These are phyloP conservation scores for Plectosphaerella plurivora DNA, from an alignment of 2,329 filamentous ascomycete genomes.

Conservation along the genomic window DNA sequence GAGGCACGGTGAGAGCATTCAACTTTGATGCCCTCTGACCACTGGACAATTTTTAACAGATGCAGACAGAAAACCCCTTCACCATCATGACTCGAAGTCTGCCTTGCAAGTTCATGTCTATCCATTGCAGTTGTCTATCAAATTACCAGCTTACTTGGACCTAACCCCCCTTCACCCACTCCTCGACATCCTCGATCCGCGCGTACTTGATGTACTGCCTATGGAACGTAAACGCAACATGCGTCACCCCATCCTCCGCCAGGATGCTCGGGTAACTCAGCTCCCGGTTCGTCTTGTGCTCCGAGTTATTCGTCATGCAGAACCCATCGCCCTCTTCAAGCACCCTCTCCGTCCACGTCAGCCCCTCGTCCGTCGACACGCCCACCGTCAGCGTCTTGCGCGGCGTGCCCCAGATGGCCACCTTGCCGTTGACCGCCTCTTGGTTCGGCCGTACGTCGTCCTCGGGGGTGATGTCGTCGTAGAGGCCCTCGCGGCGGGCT, in stretches of 20 bases:
- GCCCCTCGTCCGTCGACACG: constrained; percentile 27
- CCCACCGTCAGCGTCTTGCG: constrained; percentile 27
- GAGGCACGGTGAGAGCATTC: too few species aligned
- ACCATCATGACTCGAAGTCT: too few species aligned
- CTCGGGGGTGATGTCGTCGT: constrained; percentile 37
- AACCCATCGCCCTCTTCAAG: constrained; percentile 39
- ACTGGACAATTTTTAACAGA: too few species aligned
- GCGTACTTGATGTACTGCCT: constrained; percentile 37
- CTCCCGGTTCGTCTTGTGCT: constrained; percentile 34
- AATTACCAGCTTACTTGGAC: too few species aligned
- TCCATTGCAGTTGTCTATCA: too few species aligned
- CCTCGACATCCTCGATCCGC: constrained; percentile 19
- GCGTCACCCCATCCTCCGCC: constrained; percentile 16
- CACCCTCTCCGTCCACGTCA: constrained; percentile 30
- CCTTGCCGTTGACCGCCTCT: constrained; percentile 24
- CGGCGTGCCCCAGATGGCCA: constrained; percentile 38
- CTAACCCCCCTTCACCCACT: constrained; percentile 14
- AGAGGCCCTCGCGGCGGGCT: constrained; percentile 31
- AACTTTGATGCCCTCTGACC: too few species aligned
- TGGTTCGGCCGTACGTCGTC: constrained; percentile 34
- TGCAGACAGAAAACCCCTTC: too few species aligned
- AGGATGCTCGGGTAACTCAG: constrained; percentile 38
- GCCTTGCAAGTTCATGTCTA: too few species aligned
- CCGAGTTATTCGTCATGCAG: constrained; percentile 39
- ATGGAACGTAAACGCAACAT: constrained; percentile 38